A percentile compares a stretch with the other conserved stretches of the same genome.
Conservation (phyloP, 202 grass and related monocot species). For the Schoenoplectus tabernaemontani region DNA sequence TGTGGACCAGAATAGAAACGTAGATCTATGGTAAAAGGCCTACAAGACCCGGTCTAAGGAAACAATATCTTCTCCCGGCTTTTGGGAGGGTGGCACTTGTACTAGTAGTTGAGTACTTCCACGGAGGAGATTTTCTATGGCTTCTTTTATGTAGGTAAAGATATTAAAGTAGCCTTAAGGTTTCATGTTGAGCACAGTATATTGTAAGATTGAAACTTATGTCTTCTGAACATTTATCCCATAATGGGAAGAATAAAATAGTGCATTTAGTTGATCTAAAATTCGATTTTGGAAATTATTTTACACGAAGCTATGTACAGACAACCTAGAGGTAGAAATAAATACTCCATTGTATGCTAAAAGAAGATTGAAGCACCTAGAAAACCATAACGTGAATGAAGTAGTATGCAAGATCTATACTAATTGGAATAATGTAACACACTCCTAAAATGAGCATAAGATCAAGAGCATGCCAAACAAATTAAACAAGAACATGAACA, state of each 20-base stretch:
- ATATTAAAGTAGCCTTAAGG: neutral
- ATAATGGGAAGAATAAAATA: neutral
- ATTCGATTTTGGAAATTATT: neutral
- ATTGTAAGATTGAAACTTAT: neutral
- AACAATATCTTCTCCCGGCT: conserved; percentile 3
- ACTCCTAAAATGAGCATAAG: neutral
- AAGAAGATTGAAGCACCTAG: neutral
- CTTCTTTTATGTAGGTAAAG: neutral
- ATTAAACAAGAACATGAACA: neutral
- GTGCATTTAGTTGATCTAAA: neutral
- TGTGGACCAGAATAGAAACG: neutral
- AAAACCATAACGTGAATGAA: neutral
- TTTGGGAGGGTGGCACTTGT: neutral
- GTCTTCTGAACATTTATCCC: neutral
- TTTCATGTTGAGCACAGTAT: neutral
- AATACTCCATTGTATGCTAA: neutral
- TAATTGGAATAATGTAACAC: neutral
- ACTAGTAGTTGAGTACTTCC: neutral
- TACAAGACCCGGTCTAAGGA: neutral
- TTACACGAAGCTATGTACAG: neutral
- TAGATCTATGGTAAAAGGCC: neutral
- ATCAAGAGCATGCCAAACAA: neutral
- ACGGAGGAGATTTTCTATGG: neutral
- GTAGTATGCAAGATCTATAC: neutral
- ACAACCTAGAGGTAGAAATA: neutral